A percentile compares a stretch with the other conserved stretches of the same genome.
Evolutionary conservation across 2,329 filamentous ascomycete genomes (phyloP).

Genomic region (Trichoderma sp.): DNA sequence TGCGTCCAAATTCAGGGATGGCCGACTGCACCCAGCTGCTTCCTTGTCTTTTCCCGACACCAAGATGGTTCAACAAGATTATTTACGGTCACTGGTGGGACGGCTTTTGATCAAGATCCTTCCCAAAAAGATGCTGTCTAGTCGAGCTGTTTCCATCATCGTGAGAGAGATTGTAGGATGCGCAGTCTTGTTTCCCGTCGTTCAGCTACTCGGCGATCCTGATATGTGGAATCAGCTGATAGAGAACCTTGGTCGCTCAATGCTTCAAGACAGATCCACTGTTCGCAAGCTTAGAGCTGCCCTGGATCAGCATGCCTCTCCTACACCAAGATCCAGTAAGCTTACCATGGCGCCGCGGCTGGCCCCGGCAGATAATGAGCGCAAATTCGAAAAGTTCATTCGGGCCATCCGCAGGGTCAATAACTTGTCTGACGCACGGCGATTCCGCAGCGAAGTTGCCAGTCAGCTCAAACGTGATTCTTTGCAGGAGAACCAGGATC

Average conservation of each 20-base stretch:
- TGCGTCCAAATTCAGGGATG: constrained; percentile 88
- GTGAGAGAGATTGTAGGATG: constrained; percentile 91
- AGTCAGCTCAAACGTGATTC: constrained; percentile 89
- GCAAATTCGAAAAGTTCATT: constrained; percentile 93
- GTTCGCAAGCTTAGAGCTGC: constrained; percentile 89
- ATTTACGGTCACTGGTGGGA: constrained; percentile 74
- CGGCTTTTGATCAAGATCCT: constrained; percentile 74
- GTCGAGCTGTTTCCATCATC: constrained; percentile 76
- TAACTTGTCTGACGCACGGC: constrained; percentile 87
- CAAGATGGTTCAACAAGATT: constrained; percentile 82
- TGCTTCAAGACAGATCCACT: constrained; percentile 93
- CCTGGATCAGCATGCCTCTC: constrained; percentile 88
- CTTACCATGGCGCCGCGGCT: constrained; percentile 76
- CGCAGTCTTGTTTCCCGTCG: constrained; percentile 80
- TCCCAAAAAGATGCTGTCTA: constrained; percentile 72
- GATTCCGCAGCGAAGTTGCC: constrained; percentile 88
- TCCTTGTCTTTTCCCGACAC: constrained; percentile 81
- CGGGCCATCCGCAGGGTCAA: constrained; percentile 84
- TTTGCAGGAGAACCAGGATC: constrained; percentile 75
- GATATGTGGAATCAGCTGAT: constrained; percentile 98
- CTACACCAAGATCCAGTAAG: constrained; percentile 66
- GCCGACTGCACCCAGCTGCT: constrained; percentile 83
- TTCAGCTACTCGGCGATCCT: constrained; percentile 81
- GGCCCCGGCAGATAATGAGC: constrained; percentile 79
- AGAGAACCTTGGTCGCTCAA: constrained; percentile 81